Percentiles rank a stretch among this genome's conserved stretches.
Conservation (phyloP, 805 yeast genomes). For the Yarrowia sp. region DNA sequence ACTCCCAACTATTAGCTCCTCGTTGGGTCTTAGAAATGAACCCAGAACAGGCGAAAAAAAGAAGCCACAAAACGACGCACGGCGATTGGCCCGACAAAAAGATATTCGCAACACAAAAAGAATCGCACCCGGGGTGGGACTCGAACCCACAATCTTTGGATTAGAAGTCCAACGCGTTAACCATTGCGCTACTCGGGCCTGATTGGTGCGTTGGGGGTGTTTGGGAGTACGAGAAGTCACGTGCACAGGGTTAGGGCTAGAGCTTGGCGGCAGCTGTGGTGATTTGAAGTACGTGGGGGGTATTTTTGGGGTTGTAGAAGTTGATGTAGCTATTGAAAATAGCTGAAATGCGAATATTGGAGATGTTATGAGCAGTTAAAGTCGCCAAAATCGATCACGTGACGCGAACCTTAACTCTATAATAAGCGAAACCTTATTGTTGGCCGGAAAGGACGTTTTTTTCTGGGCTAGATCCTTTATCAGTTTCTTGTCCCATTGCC, state of each 20-base stretch:
- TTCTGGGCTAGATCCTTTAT: neutral
- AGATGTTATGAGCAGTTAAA: no score
- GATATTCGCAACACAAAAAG: neutral
- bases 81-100: no score
- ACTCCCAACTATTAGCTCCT: no score
- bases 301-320: neutral
- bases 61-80: no score
- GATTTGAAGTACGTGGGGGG: neutral
- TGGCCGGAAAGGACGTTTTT: neutral
- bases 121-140: slow-evolving; percentile 23
- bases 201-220: neutral
- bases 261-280: neutral
- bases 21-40: no score
- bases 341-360: no score
- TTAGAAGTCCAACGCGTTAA: slow-evolving; percentile 27
- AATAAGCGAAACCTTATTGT: neutral
- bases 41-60: no score
- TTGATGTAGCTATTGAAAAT: no score
- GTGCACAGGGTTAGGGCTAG: neutral
- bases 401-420: neutral
- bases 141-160: slow-evolving; percentile 25
- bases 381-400: neutral
- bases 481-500: no score
- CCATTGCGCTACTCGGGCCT: slow-evolving; percentile 27
- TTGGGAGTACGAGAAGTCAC: neutral